Percentiles rank a stretch among this genome's conserved stretches.
These are phyloP conservation scores for Paecilomyces sp. DNA, from an alignment of 2,329 filamentous ascomycete species.

Conservation along the genomic window DNA sequence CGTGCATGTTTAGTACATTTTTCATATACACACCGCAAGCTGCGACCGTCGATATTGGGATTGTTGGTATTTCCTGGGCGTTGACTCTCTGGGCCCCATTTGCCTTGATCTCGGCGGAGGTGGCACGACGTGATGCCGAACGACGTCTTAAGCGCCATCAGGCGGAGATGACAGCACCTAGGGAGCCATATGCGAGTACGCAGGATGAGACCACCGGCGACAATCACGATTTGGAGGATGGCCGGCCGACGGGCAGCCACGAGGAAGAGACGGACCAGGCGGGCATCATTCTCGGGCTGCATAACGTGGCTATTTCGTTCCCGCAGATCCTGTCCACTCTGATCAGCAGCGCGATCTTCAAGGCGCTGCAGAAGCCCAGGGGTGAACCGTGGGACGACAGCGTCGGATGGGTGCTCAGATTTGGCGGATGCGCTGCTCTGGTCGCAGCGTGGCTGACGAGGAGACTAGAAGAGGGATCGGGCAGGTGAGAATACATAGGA, in stretches of 20 bases:
- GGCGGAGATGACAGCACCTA: constrained; percentile 20
- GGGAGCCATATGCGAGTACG: neutral
- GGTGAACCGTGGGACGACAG: constrained; percentile 79
- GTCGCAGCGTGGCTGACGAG: constrained; percentile 67
- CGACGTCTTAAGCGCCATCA: constrained; percentile 43
- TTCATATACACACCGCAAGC: constrained; percentile 63
- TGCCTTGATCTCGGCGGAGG: constrained; percentile 88
- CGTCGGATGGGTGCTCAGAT: constrained; percentile 76
- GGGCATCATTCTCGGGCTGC: constrained; percentile 85
- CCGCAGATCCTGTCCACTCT: constrained; percentile 89
- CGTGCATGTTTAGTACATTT: constrained; percentile 76
- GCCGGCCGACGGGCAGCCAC: constrained; percentile 14
- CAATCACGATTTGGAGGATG: constrained; percentile 17
- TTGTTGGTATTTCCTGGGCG: constrained; percentile 88
- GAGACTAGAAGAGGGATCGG: constrained; percentile 55
- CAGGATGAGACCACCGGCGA: constrained; percentile 3
- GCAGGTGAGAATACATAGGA: neutral
- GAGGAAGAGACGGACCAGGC: constrained; percentile 62
- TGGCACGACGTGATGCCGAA: constrained; percentile 71
- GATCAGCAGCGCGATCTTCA: constrained; percentile 77
- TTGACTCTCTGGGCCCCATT: constrained; percentile 92
- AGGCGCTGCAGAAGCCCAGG: constrained; percentile 76
- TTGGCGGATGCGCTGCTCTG: constrained; percentile 73
- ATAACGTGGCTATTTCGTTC: constrained; percentile 89
- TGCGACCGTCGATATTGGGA: constrained; percentile 69